Evolutionary conservation across 306 rosid species (phyloP).

Genomic region (Prunus mume): DNA sequence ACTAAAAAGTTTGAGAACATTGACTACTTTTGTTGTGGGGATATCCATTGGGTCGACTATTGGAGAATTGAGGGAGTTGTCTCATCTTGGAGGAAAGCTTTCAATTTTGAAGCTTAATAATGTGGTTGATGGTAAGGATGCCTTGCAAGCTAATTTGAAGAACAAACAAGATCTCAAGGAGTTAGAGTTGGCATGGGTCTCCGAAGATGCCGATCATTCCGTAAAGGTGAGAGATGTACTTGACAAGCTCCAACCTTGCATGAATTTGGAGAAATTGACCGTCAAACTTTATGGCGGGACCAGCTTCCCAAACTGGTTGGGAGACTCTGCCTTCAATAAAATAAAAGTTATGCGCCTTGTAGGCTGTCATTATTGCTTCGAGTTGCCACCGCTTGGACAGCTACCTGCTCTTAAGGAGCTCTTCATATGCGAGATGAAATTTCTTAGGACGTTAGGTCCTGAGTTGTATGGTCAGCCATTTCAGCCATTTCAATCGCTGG

Average conservation of each 20-base stretch:
- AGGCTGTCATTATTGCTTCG: not conserved
- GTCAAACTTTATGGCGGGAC: not conserved
- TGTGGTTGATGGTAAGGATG: too few relatives aligned
- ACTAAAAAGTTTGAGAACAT: too few relatives aligned
- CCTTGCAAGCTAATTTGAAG: too few relatives aligned
- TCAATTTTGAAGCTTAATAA: too few relatives aligned
- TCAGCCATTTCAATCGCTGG: not conserved
- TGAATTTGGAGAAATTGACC: not conserved
- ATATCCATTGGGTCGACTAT: too few relatives aligned
- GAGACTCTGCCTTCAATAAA: not conserved
- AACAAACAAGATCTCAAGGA: too few relatives aligned
- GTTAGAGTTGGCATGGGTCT: constrained; percentile 3
- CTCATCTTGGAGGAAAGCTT: too few relatives aligned
- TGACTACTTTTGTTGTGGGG: too few relatives aligned
- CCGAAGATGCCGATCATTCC: accelerated
- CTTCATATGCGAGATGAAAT: not conserved
- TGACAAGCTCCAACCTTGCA: not conserved
- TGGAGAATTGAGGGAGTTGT: too few relatives aligned
- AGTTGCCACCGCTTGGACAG: constrained; percentile 16
- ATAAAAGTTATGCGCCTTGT: not conserved
- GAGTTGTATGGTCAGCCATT: not conserved
- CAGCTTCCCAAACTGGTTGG: constrained; percentile 18
- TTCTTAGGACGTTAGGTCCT: not conserved
- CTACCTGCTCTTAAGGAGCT: constrained; percentile 18
- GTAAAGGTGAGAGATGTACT: not conserved